These are phyloP conservation scores for Dipodascus albidus DNA, from an alignment of 805 yeast species.

Conservation along the genomic window DNA sequence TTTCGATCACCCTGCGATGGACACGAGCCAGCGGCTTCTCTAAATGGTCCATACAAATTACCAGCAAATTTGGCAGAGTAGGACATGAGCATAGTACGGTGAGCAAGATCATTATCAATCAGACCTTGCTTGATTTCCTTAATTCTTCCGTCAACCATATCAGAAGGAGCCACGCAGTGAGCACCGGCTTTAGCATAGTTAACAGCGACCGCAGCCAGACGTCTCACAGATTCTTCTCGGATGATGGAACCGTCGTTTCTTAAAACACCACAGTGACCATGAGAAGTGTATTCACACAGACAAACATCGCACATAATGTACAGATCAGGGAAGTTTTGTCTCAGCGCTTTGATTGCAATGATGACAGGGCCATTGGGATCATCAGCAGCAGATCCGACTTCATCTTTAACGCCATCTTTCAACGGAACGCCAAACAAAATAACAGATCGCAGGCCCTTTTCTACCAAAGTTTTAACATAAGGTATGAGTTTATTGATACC, in stretches of 20 bases:
- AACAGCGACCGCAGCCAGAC: constrained; percentile 90
- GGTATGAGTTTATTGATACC: constrained; percentile 73
- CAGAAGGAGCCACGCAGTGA: constrained; percentile 90
- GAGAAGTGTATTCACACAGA: constrained; percentile 89
- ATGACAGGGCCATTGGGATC: constrained; percentile 96
- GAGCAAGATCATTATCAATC: constrained; percentile 71
- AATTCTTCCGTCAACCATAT: constrained; percentile 95
- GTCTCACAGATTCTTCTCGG: constrained; percentile 58
- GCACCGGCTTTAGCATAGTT: constrained; percentile 96
- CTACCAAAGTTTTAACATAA: constrained; percentile 56
- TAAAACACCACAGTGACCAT: constrained; percentile 95
- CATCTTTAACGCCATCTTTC: constrained; percentile 65
- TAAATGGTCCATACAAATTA: constrained; percentile 86
- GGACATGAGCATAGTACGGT: constrained; percentile 80
- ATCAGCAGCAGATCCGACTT: constrained; percentile 80
- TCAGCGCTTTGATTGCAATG: constrained; percentile 55
- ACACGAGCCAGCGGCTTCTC: constrained; percentile 92
- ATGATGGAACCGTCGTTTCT: constrained; percentile 79
- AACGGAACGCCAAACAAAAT: constrained; percentile 88
- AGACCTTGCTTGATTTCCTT: constrained; percentile 78
- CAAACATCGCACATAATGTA: constrained; percentile 92
- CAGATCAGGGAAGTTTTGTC: constrained; percentile 60
- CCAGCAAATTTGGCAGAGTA: constrained; percentile 94
- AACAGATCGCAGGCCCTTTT: constrained; percentile 76
- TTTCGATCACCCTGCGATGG: constrained; percentile 89